phyloP scores from a whole-genome alignment of 73 alveolate species.

The Stentor coeruleus region DNA sequence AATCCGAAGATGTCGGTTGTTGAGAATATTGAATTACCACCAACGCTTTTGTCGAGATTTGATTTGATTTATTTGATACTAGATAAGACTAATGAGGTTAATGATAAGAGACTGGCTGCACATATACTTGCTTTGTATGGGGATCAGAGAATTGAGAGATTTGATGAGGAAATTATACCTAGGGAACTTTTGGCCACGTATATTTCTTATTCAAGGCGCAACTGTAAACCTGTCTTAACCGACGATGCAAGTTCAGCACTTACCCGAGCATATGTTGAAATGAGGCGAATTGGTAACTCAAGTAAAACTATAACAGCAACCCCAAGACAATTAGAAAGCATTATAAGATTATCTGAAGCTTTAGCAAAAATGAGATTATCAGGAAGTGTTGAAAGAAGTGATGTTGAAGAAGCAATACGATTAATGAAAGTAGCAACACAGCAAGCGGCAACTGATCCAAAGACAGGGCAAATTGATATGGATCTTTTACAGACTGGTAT shows the following conservation, averaged over 20 bases:
- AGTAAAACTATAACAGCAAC: slow-evolving; percentile 98
- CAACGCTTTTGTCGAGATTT: slow-evolving; percentile 95
- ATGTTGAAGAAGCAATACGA: slow-evolving; percentile 80
- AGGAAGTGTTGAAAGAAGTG: slow-evolving; percentile 67
- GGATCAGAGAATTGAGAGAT: slow-evolving; percentile 35
- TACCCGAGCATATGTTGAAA: slow-evolving; percentile 69
- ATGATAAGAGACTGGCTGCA: slow-evolving; percentile 92
- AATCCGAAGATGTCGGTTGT: slow-evolving; percentile 95
- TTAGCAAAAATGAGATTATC: slow-evolving; percentile 86
- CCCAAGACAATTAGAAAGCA: slow-evolving; percentile 94
- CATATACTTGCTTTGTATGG: slow-evolving; percentile 85
- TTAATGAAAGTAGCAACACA: slow-evolving; percentile 95
- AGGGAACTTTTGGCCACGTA: slow-evolving; percentile 71
- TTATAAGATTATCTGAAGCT: slow-evolving; percentile 95
- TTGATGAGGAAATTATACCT: slow-evolving; percentile 38
- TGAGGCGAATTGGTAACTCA: slow-evolving; percentile 81
- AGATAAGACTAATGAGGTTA: slow-evolving; percentile 85
- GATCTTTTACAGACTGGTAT: slow-evolving; percentile 74
- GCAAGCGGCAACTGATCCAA: slow-evolving; percentile 97
- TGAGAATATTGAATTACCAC: slow-evolving; percentile 93
- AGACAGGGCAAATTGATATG: slow-evolving; percentile 88
- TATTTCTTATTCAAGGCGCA: slow-evolving; percentile 66
- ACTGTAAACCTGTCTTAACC: slow-evolving; percentile 64
- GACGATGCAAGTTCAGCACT: slow-evolving; percentile 70
- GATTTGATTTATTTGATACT: slow-evolving; percentile 97